Conservation (phyloP, 2,329 filamentous ascomycete species). For the Fusarium lateritium region DNA sequence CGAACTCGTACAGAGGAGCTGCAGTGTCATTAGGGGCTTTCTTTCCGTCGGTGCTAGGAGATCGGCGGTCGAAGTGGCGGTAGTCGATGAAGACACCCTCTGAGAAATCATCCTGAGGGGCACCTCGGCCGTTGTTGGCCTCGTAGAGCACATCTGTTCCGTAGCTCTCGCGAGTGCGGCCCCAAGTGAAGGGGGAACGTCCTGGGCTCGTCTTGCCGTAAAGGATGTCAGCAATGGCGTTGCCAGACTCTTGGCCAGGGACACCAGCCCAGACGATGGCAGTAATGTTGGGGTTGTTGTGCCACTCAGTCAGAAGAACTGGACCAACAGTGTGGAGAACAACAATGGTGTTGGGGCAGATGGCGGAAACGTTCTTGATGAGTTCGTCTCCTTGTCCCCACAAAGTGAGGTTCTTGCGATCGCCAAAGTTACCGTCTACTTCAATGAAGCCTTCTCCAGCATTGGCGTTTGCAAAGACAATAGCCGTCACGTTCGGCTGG, state of each 20-base stretch:
- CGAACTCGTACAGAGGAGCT: slow-evolving; percentile 84
- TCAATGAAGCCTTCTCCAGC: slow-evolving; percentile 89
- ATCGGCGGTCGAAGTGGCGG: slow-evolving; percentile 75
- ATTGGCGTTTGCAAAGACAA: slow-evolving; percentile 93
- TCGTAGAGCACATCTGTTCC: slow-evolving; percentile 76
- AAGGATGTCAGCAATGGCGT: slow-evolving; percentile 84
- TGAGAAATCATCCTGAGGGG: slow-evolving; percentile 80
- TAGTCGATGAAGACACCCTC: slow-evolving; percentile 86
- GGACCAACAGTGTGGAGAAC: slow-evolving; percentile 90
- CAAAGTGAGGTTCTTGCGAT: slow-evolving; percentile 92
- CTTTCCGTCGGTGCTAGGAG: slow-evolving; percentile 49
- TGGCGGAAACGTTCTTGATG: slow-evolving; percentile 82
- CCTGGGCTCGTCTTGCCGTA: slow-evolving; percentile 86
- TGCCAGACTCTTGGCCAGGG: slow-evolving; percentile 87
- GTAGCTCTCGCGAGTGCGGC: slow-evolving; percentile 75
- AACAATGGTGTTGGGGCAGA: slow-evolving; percentile 91
- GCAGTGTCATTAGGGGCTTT: slow-evolving; percentile 44
- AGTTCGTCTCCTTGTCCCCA: slow-evolving; percentile 87
- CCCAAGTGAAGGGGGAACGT: slow-evolving; percentile 86
- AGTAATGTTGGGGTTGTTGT: slow-evolving; percentile 82
- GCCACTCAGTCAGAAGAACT: slow-evolving; percentile 82
- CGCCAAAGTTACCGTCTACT: slow-evolving; percentile 86
- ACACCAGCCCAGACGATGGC: slow-evolving; percentile 87
- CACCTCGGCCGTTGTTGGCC: slow-evolving; percentile 75
- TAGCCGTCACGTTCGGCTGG: slow-evolving; percentile 76